Evolutionary conservation across 23 red algal species (phyloP).

Genomic region (Gracilaria gracilis): DNA sequence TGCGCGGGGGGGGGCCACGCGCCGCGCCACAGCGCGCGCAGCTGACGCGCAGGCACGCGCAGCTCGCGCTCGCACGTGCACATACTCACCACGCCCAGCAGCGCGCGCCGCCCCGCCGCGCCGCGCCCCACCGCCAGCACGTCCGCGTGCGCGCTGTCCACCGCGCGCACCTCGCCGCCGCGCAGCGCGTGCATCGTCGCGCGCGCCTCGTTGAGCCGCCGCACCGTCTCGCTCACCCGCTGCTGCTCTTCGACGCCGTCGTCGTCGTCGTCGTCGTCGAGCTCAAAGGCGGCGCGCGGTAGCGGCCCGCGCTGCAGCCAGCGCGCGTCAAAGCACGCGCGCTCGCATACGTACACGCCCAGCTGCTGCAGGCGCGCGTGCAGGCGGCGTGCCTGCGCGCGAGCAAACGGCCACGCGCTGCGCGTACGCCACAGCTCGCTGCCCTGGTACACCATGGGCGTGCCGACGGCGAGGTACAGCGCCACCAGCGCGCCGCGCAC

Average conservation of each 20-base stretch:
- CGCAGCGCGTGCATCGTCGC: constrained; percentile 4
- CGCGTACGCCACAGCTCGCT: constrained; percentile 68
- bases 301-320: constrained; percentile 82
- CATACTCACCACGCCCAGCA: background rate
- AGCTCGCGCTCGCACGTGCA: background rate
- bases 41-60: background rate
- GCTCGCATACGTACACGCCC: constrained; percentile 43
- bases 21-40: constrained; percentile 11
- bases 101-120: background rate
- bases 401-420: constrained; percentile 28
- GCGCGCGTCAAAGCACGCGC: constrained; percentile 76
- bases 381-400: background rate
- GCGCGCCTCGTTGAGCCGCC: constrained; percentile 37
- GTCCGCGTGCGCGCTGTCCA: constrained; percentile 46
- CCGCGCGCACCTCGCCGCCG: background rate
- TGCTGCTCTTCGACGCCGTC: constrained; percentile 8
- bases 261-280: too few relatives aligned
- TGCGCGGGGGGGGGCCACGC: background rate
- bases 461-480: constrained; percentile 76
- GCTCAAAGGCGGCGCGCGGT: too few relatives aligned
- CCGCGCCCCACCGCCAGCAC: constrained; percentile 53
- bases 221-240: constrained; percentile 5
- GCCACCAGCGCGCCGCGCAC: constrained; percentile 80
- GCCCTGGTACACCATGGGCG: constrained; percentile 83
- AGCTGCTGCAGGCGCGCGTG: constrained; percentile 36